Evolutionary conservation across 2,329 filamentous ascomycete genomes (phyloP).

Genomic region (Alternaria atra): DNA sequence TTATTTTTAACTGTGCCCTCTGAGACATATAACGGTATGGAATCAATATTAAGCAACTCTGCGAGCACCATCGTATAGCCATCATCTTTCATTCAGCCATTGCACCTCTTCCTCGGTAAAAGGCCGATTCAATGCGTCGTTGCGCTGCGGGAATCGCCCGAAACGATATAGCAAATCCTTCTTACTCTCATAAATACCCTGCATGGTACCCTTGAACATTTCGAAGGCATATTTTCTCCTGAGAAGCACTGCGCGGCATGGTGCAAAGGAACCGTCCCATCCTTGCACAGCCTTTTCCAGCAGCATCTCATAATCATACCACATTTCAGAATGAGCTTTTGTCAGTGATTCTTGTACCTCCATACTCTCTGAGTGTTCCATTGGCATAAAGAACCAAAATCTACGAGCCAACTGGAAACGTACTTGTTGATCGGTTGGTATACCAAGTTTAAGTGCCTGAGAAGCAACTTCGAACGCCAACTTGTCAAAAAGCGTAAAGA

Average conservation of each 20-base stretch:
- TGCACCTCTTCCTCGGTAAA: background rate
- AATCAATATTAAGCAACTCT: too few relatives aligned
- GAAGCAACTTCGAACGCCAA: background rate
- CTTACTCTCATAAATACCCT: background rate
- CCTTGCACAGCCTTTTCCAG: background rate
- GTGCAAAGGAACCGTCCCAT: background rate
- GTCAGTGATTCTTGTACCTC: background rate
- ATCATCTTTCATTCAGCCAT: background rate
- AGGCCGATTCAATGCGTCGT: background rate
- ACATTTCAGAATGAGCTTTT: background rate
- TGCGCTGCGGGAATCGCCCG: background rate
- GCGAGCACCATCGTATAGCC: too few relatives aligned
- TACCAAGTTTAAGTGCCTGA: background rate
- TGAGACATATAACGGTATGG: too few relatives aligned
- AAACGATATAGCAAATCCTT: background rate
- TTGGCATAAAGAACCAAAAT: background rate
- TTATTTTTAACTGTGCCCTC: too few relatives aligned
- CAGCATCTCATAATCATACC: background rate
- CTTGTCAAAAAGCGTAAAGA: constrained; percentile 7
- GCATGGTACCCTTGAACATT: background rate
- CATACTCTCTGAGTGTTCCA: background rate
- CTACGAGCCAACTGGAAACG: background rate
- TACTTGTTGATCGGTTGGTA: background rate
- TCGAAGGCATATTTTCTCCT: background rate
- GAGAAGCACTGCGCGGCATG: background rate